A percentile compares a stretch with the other conserved stretches of the same genome.
Evolutionary conservation across 1,139 yeast species (phyloP).

Genomic region (Lodderomyces jiufengensis): DNA sequence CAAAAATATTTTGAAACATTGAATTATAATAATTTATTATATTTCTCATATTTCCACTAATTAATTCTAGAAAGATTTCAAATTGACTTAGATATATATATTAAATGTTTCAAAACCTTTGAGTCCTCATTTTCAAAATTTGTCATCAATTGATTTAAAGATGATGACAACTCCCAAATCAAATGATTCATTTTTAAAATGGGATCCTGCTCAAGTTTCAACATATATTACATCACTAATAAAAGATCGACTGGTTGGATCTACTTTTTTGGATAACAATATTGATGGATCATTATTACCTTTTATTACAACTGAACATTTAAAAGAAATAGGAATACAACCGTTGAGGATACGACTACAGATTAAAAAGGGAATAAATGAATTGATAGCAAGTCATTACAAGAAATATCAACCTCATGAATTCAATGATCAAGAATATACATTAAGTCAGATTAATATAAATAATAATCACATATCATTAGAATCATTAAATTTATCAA

Average conservation of each 20-base stretch:
- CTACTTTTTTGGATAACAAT: constrained; percentile 47
- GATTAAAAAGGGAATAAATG: constrained; percentile 48
- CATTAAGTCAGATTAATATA: constrained; percentile 27
- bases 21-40: no score
- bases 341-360: constrained; percentile 41
- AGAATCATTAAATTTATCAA: constrained; percentile 34
- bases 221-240: constrained; percentile 27
- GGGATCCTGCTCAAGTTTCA: constrained; percentile 50
- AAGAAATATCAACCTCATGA: constrained; percentile 26
- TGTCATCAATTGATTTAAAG: no score
- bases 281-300: constrained; percentile 63
- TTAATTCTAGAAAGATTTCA: background rate
- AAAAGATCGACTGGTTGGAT: constrained; percentile 19
- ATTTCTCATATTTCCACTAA: no score
- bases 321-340: constrained; percentile 54
- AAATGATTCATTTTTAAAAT: constrained; percentile 38
- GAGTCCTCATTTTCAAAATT: no score
- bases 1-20: no score
- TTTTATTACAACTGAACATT: constrained; percentile 55
- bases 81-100: no score
- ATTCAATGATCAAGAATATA: constrained; percentile 29
- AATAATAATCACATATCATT: constrained; percentile 32
- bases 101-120: no score
- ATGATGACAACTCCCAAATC: constrained; percentile 15
- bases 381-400: constrained; percentile 37